Percentiles rank a stretch among this genome's conserved stretches.
Conservation (phyloP, 192 early-diverging fungal genomes). For the Coemansia sp. region DNA sequence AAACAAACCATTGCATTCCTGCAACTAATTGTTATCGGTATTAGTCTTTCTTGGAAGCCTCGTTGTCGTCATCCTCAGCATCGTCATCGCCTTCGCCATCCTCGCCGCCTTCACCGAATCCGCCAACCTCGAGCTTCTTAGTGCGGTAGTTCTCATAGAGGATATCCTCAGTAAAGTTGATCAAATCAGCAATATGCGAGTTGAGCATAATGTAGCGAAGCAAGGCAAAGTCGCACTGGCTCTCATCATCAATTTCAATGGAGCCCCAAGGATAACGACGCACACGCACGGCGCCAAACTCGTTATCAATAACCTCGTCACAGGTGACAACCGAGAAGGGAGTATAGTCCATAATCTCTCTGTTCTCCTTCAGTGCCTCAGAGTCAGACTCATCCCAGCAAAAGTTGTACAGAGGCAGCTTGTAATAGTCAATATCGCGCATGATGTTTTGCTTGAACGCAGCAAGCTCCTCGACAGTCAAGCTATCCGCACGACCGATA, state of each 20-base stretch:
- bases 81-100: constrained; percentile 25
- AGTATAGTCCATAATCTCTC: constrained; percentile 81
- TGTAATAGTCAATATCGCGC: constrained; percentile 97
- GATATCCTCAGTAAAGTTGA: constrained; percentile 91
- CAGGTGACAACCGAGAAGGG: constrained; percentile 96
- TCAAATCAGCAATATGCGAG: constrained; percentile 95
- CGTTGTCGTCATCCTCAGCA: constrained; percentile 9
- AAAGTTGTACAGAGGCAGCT: constrained; percentile 98
- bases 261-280: constrained; percentile 94
- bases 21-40: not conserved
- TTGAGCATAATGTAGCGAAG: constrained; percentile 88
- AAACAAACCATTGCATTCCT: not conserved
- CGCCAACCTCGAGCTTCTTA: constrained; percentile 66
- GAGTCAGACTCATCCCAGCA: constrained; percentile 98
- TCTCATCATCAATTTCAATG: constrained; percentile 92
- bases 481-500: constrained; percentile 88
- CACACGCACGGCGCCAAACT: constrained; percentile 83
- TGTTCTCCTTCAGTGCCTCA: constrained; percentile 97
- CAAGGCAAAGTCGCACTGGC: constrained; percentile 94
- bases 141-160: constrained; percentile 96
- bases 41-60: constrained; percentile 21
- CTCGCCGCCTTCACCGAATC: constrained; percentile 38
- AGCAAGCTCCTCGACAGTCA: constrained; percentile 77
- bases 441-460: constrained; percentile 91
- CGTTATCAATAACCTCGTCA: constrained; percentile 72